Base-by-base conservation (phyloP, 768 basidiomycete genomes). In the Boletus insuetus region DNA sequence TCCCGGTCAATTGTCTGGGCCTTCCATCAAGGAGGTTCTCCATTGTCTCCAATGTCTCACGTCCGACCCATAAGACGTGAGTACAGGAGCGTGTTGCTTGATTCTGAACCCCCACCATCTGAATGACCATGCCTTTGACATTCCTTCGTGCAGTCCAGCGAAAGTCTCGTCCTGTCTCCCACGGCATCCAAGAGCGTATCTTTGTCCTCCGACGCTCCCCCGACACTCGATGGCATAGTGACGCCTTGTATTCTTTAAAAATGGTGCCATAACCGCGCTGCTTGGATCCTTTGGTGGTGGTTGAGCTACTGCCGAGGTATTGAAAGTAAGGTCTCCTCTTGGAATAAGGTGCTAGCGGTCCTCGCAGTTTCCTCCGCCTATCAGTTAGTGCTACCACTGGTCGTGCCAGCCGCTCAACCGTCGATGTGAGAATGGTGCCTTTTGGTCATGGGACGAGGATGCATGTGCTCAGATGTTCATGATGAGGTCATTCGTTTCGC, bases 211-310 rank as follows among this genome's bases (percentile, higher is more conserved):
- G n/a, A 39, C 26, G 20, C 37, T 3, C 10, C 17, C 46, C 40
- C 31, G 37, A 41, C 32, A 3, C 20, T 29, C 19, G 34, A 44
- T 39, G 42, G 50, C 42, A 54, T 61, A 42, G 64, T 20, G 51
- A 62, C 46, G 16, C 62, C 31, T 71, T 67, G 58, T 69, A 64
- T 56, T 69, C 34, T 51, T 14, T 35, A 14, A 43, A n/a, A 50
- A 54, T 37, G 12, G 26, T 43, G 24, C 24, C 45, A 24, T 53
- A 32, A 49, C 26, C 34, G 41, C 2, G 48, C 48, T 47, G 26
- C 47, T 6, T 37, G 38, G 29, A 34, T 53, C 26, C 58, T 44
- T 46, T 64, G 20, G n/a, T 22, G 9, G 17, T 32, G 31, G 29
- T 31, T 17, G 40, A 41, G 14, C 17, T 29, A 55, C 51, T 35